Evolutionary conservation across 805 yeast species (phyloP).

Genomic region (Wickerhamomyces rabaulensis): DNA sequence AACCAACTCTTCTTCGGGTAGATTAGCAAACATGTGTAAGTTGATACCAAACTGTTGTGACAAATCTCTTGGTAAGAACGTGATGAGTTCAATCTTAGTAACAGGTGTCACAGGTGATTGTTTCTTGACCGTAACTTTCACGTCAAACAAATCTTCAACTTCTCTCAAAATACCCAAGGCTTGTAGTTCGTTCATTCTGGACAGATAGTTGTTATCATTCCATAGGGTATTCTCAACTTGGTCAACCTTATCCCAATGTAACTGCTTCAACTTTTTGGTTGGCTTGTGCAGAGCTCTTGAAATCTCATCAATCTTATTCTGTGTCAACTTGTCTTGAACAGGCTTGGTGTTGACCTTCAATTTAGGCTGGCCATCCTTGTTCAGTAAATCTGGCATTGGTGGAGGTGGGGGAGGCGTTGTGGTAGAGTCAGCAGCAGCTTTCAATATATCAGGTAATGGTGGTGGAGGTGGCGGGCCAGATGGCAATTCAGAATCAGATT

Average conservation of each 20-base stretch:
- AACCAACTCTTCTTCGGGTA: constrained; percentile 51
- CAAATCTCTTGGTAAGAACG: constrained; percentile 62
- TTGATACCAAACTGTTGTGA: constrained; percentile 81
- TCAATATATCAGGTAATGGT: constrained; percentile 4
- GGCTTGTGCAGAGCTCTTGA: constrained; percentile 31
- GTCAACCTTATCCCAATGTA: constrained; percentile 79
- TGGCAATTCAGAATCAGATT: neutral
- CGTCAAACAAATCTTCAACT: constrained; percentile 49
- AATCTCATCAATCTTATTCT: constrained; percentile 8
- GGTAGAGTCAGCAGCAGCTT: neutral
- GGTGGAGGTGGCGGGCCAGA: constrained; percentile 2
- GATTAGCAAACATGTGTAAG: constrained; percentile 53
- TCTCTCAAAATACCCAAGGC: constrained; percentile 61
- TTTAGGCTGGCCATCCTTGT: constrained; percentile 4
- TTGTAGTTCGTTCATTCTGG: constrained; percentile 44
- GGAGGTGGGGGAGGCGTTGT: constrained; percentile 4
- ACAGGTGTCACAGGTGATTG: constrained; percentile 29
- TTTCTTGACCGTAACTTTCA: constrained; percentile 35
- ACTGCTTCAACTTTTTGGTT: constrained; percentile 60
- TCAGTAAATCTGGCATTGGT: constrained; percentile 3
- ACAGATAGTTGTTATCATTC: constrained; percentile 37
- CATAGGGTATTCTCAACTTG: constrained; percentile 57
- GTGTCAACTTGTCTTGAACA: neutral
- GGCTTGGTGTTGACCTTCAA: neutral
- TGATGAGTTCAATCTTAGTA: constrained; percentile 41